Conservation (phyloP, 2,329 filamentous ascomycete genomes). For the Penicillium griseofulvum region DNA sequence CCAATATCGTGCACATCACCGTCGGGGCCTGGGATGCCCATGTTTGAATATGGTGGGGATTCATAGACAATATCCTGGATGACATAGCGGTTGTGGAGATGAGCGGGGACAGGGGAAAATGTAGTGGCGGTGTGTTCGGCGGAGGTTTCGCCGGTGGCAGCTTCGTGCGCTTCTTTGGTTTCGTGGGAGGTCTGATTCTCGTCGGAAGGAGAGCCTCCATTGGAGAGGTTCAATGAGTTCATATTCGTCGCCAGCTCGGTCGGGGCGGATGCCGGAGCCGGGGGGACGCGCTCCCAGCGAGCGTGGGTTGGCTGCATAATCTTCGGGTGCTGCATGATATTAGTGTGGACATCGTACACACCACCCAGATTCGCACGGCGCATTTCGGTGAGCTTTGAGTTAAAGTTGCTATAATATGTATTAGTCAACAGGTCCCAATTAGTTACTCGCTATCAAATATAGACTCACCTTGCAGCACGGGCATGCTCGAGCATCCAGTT, state of each 20-base stretch:
- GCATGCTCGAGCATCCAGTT: slow-evolving; percentile 98
- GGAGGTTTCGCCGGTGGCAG: slow-evolving; percentile 4
- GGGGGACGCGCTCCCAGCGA: slow-evolving; percentile 70
- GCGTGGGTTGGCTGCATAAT: slow-evolving; percentile 88
- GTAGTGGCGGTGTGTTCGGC: slow-evolving; percentile 31
- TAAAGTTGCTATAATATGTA: slow-evolving; percentile 67
- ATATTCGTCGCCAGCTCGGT: slow-evolving; percentile 33
- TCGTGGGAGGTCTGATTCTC: slow-evolving; percentile 10
- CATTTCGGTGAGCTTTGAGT: slow-evolving; percentile 66
- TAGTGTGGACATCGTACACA: slow-evolving; percentile 92
- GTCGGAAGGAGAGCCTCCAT: slow-evolving; percentile 15
- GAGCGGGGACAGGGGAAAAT: slow-evolving; percentile 55
- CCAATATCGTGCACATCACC: slow-evolving; percentile 41
- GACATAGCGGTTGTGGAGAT: slow-evolving; percentile 61
- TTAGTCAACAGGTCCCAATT: slow-evolving; percentile 13
- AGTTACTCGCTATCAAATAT: not conserved
- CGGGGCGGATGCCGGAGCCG: slow-evolving; percentile 31
- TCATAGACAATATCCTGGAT: slow-evolving; percentile 62
- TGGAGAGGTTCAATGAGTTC: slow-evolving; percentile 36
- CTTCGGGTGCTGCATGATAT: slow-evolving; percentile 80
- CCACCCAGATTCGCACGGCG: slow-evolving; percentile 70
- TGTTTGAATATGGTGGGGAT: slow-evolving; percentile 56
- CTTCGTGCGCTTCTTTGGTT: slow-evolving; percentile 1
- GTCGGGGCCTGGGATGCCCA: slow-evolving; percentile 56
- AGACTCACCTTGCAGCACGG: slow-evolving; percentile 75